phyloP scores from a whole-genome alignment of 345 rosid genomes.

The Gossypium australe region DNA sequence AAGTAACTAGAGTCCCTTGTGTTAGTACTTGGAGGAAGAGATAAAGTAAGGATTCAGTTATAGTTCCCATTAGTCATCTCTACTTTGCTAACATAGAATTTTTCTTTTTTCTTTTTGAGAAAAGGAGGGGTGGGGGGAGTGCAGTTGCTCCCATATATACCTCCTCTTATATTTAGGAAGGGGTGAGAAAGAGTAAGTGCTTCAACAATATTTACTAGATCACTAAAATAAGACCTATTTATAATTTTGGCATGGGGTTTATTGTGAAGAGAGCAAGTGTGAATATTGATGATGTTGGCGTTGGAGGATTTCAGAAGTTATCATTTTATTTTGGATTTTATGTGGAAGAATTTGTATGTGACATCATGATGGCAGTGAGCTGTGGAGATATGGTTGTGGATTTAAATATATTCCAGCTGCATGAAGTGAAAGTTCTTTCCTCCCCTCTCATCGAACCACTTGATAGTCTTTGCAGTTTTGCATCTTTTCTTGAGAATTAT shows the following conservation, averaged over 20 bases:
- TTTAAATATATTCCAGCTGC: background rate
- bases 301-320: background rate
- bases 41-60: background rate
- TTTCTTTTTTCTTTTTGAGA: background rate
- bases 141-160: background rate
- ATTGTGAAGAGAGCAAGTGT: background rate
- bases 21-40: background rate
- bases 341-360: background rate
- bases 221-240: background rate
- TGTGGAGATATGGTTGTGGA: background rate
- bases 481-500: background rate
- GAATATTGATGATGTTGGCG: background rate
- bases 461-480: background rate
- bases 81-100: background rate
- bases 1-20: conserved; percentile 26
- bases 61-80: background rate
- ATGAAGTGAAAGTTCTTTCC: background rate
- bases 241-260: background rate
- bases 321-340: background rate
- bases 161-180: background rate
- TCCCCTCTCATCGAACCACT: background rate
- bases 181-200: background rate
- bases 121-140: background rate
- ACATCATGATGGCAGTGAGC: background rate
- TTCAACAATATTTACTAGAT: background rate